Conservation (phyloP, 2,329 filamentous ascomycete genomes). For the Fusarium mangiferae region DNA sequence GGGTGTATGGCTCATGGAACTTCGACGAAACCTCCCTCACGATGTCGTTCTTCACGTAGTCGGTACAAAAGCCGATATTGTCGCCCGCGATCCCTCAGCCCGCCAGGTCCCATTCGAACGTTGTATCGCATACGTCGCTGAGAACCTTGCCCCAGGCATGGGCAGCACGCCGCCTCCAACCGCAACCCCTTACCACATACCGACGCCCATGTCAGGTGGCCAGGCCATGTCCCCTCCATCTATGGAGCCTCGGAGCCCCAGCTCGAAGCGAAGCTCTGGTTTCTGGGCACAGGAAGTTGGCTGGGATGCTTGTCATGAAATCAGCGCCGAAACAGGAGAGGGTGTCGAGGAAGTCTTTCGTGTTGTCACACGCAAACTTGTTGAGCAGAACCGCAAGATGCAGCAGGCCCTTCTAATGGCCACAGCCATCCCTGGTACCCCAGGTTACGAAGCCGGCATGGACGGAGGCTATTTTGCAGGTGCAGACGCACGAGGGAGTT, state of each 20-base stretch:
- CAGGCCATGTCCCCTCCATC: slow-evolving; percentile 36
- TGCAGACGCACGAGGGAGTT: slow-evolving; percentile 59
- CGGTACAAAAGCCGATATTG: slow-evolving; percentile 92
- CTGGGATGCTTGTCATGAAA: slow-evolving; percentile 98
- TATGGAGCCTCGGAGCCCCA: slow-evolving; percentile 67
- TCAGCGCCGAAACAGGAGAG: slow-evolving; percentile 92
- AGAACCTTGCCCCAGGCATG: slow-evolving; percentile 81
- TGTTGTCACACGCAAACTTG: slow-evolving; percentile 70
- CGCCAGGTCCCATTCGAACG: slow-evolving; percentile 93
- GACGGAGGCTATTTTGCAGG: slow-evolving; percentile 65
- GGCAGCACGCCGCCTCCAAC: slow-evolving; percentile 75
- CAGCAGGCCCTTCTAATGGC: slow-evolving; percentile 68
- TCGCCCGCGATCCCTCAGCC: slow-evolving; percentile 80
- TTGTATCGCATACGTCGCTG: slow-evolving; percentile 94
- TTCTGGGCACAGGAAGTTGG: slow-evolving; percentile 94
- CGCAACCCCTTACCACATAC: slow-evolving; percentile 55
- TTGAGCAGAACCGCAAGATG: slow-evolving; percentile 72
- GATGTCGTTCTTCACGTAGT: slow-evolving; percentile 94
- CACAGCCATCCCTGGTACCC: slow-evolving; percentile 61
- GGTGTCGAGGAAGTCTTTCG: slow-evolving; percentile 97
- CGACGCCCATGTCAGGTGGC: slow-evolving; percentile 32
- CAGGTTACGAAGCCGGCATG: slow-evolving; percentile 57
- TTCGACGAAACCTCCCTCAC: slow-evolving; percentile 79
- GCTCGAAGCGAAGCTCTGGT: slow-evolving; percentile 74
- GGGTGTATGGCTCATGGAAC: slow-evolving; percentile 88